A percentile compares a stretch with the other conserved stretches of the same genome.
phyloP scores from a whole-genome alignment of 2,329 filamentous ascomycete species.

The Hawksworthiomyces lignivorus region DNA sequence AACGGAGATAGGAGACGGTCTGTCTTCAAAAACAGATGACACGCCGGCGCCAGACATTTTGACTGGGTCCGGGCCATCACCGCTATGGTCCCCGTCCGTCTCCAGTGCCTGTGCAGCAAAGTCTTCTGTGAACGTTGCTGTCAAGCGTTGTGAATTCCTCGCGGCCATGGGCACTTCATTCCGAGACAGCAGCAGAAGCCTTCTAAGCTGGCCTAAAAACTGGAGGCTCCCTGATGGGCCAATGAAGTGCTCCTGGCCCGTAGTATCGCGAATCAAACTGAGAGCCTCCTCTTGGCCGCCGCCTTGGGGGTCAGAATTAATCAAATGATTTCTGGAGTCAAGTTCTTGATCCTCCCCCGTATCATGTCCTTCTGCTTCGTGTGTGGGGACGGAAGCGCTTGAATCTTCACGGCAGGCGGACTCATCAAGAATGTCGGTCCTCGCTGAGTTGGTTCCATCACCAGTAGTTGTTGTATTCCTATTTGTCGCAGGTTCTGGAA shows the following conservation, averaged over 20 bases:
- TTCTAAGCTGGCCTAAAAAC: constrained; percentile 27
- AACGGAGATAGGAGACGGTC: constrained; percentile 20
- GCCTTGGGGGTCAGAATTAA: too few relatives aligned
- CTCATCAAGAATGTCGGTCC: too few relatives aligned
- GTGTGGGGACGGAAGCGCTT: too few relatives aligned
- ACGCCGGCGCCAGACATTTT: too few relatives aligned
- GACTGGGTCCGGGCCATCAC: neutral
- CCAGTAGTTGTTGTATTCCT: too few relatives aligned
- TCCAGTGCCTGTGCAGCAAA: constrained; percentile 21
- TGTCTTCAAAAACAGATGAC: neutral
- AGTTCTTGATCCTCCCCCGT: too few relatives aligned
- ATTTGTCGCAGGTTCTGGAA: too few relatives aligned
- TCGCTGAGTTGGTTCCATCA: too few relatives aligned
- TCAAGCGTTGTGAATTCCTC: neutral
- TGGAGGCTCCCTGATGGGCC: constrained; percentile 29
- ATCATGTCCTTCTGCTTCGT: too few relatives aligned
- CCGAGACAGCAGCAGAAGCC: constrained; percentile 19
- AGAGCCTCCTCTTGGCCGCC: constrained; percentile 10
- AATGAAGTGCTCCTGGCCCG: constrained; percentile 29
- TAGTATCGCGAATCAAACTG: constrained; percentile 24
- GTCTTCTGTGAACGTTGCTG: constrained; percentile 18
- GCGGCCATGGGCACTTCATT: neutral
- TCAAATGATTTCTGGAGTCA: too few relatives aligned
- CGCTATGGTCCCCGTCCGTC: constrained; percentile 10
- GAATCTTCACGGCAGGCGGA: too few relatives aligned